These are phyloP conservation scores for Ogataea nitratoaversa DNA, from an alignment of 805 yeast genomes.

Conservation along the genomic window DNA sequence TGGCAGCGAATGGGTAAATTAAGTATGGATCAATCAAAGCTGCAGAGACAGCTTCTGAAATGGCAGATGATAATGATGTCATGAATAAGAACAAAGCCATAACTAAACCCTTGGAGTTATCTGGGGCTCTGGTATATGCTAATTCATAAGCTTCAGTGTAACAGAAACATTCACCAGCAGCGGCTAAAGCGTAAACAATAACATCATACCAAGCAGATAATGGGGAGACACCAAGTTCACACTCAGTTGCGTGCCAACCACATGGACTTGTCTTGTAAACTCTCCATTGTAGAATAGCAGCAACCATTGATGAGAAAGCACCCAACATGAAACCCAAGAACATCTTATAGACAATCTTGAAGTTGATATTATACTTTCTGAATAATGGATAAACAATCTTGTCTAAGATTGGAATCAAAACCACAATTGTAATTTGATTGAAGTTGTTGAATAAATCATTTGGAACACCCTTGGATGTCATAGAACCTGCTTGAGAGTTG, in stretches of 20 bases:
- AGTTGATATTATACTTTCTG: constrained; percentile 38
- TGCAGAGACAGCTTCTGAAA: constrained; percentile 38
- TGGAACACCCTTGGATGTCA: constrained; percentile 50
- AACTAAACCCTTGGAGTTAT: constrained; percentile 48
- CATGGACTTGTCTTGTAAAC: constrained; percentile 49
- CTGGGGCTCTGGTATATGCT: constrained; percentile 51
- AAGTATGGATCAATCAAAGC: constrained; percentile 38
- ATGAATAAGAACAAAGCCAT: constrained; percentile 40
- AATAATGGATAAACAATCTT: constrained; percentile 43
- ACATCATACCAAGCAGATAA: constrained; percentile 32
- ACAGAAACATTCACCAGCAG: constrained; percentile 51
- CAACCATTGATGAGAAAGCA: constrained; percentile 43
- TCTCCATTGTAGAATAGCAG: constrained; percentile 46
- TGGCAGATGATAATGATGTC: constrained; percentile 44
- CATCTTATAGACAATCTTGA: constrained; percentile 43
- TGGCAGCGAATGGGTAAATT: constrained; percentile 40
- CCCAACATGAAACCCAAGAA: constrained; percentile 45
- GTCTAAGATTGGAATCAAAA: constrained; percentile 49
- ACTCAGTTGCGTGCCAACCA: constrained; percentile 40
- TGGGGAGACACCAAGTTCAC: constrained; percentile 29
- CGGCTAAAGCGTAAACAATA: constrained; percentile 35
- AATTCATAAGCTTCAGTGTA: constrained; percentile 47
- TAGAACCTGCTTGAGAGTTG: constrained; percentile 51
- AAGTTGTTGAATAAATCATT: constrained; percentile 53
- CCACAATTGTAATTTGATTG: constrained; percentile 50